Evolutionary conservation across 139 green algal species (phyloP).

Genomic region (Deuterostichococcus epilithicus): DNA sequence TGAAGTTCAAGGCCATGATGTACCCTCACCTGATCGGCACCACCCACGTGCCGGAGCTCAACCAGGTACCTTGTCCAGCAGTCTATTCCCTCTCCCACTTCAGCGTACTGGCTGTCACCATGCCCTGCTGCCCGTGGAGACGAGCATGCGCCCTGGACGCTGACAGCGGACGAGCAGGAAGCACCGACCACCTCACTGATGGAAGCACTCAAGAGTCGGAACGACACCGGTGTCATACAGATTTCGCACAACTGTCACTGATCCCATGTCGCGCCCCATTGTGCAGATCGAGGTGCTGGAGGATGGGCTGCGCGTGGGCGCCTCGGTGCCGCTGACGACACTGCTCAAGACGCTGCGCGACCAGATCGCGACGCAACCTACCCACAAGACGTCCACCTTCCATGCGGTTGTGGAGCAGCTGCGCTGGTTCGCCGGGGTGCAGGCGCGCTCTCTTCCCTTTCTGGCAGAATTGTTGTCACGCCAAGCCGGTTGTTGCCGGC

Average conservation of each 20-base stretch:
- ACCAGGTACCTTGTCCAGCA: constrained; percentile 7
- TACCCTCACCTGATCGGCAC: constrained; percentile 78
- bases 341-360: constrained; percentile 49
- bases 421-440: constrained; percentile 72
- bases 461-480: no score
- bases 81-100: not conserved
- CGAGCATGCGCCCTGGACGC: no score
- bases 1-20: constrained; percentile 87
- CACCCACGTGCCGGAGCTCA: constrained; percentile 81
- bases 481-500: no score
- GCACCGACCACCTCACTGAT: no score
- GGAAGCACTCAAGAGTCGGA: no score
- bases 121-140: no score
- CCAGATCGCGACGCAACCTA: constrained; percentile 30
- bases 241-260: no score
- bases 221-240: no score
- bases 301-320: constrained; percentile 65
- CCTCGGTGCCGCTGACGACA: constrained; percentile 67
- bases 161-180: no score
- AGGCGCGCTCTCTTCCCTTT: no score
- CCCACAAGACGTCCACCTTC: constrained; percentile 45
- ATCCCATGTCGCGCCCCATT: no score
- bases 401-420: constrained; percentile 84
- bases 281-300: constrained; percentile 30
- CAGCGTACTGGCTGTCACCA: no score